Conservation (phyloP, 345 rosid species). For the Triadica sebifera region DNA sequence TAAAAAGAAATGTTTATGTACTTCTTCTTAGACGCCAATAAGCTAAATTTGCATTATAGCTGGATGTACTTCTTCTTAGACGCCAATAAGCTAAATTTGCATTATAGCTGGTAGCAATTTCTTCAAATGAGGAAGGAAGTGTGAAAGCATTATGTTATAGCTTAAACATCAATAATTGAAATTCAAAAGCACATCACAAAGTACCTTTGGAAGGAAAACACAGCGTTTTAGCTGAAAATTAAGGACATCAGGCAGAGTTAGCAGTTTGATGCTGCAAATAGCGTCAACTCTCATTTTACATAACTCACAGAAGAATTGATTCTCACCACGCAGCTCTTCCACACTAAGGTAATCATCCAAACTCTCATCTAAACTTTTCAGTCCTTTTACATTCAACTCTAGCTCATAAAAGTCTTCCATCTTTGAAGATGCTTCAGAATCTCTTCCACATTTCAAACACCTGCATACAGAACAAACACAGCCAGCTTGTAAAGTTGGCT, state of each 20-base stretch:
- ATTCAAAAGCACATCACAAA: slow-evolving; percentile 10
- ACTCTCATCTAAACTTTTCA: slow-evolving; percentile 82
- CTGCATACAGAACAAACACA: slow-evolving; percentile 36
- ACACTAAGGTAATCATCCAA: slow-evolving; percentile 81
- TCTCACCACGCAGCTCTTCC: slow-evolving; percentile 88
- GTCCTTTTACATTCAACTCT: slow-evolving; percentile 87
- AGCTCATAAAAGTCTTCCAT: slow-evolving; percentile 93
- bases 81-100: slow-evolving; percentile 3
- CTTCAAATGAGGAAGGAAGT: slow-evolving; percentile 5
- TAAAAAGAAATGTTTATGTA: slow-evolving; percentile 20
- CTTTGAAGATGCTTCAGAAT: slow-evolving; percentile 89
- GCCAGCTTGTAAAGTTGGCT: not conserved
- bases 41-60: not conserved
- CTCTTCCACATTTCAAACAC: slow-evolving; percentile 84
- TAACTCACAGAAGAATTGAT: slow-evolving; percentile 82
- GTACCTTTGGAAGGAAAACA: slow-evolving; percentile 88
- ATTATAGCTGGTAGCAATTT: not conserved
- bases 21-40: not conserved
- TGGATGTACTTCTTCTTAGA: too few species aligned
- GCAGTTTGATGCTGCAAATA: slow-evolving; percentile 83
- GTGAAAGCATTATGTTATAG: not conserved
- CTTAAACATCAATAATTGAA: not conserved
- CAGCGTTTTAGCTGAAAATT: slow-evolving; percentile 96
- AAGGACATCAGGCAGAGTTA: slow-evolving; percentile 83
- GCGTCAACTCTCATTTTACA: slow-evolving; percentile 92